Evolutionary conservation across 192 early-diverging fungal genomes (phyloP), one percentile per base, ranked within the genome.

Genomic region (Backusella westeae): DNA sequence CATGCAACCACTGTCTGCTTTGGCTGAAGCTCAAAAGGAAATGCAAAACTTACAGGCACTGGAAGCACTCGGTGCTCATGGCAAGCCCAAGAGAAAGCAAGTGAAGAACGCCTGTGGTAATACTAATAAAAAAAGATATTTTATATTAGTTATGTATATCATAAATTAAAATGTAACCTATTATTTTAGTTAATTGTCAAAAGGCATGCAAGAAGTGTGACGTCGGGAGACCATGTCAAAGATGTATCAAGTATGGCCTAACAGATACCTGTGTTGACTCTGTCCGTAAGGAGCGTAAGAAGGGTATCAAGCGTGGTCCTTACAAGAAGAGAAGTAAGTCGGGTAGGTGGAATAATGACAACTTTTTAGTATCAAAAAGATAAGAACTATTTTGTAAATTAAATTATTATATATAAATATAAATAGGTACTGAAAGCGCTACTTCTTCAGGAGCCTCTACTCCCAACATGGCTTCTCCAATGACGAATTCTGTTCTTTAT

Each of bases 121-220:
- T 32, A 32, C 32, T 32, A 32, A 32, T 32, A 19, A 29, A 29
- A 29, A 29, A 29, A 53, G 19, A 21, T n/a, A 9, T 2, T n/a
- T n/a, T 52, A 21, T 5, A 21, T 53, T 53, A 21, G 7, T 23
- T 56, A 56, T 56, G 52, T 56, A 56, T 9, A 56, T 56, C n/a
- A 56, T 56, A 56, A 56, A 56, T 56, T 56, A 56, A 56, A 56
- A 56, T 56, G 52, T 56, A 56, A 56, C 52, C 52, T 56, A 9
- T 56, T 56, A 23, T 29, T 77, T 32, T 81, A 88, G 87, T 94
- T 34, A 93, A 96, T 74, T 97, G 96, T 73, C 93, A 94, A 83
- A 90, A 91, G 52, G 91, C 94, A 0, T 95, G 95, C 81, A 97
- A 97, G 82, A 97, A 96, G 80, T 97, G 96, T 80, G 95, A 94